Base-by-base conservation (phyloP, 345 rosid genomes). In the Brassica rapa region DNA sequence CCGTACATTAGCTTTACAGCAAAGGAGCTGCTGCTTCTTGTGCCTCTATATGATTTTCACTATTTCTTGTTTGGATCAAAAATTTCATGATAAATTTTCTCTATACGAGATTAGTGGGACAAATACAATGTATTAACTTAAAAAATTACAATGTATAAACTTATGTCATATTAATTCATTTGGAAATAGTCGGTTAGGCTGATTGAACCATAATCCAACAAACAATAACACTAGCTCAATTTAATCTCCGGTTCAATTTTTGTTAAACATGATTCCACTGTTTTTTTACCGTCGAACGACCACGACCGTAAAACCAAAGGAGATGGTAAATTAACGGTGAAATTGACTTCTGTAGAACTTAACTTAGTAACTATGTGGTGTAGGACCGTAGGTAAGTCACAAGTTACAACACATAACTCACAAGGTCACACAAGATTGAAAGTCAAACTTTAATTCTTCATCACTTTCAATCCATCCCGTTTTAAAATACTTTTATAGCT, bases 391-490 rank as follows among this genome's bases (percentile, higher is more conserved):
- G 21, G 33, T 63, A 51, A 49, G 49, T 10, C 49, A 78, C 67
- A 43, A 71, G 49, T 10, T 14, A 65, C 67, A 59, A 71, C 72
- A 64, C 71, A 77, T 59, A 57, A 72, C 72, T 66, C 84, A 72
- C 73, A 72, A 46, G 46, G 29, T 83, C 82, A 80, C 78, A 82
- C 78, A 79, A 73, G 83, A 80, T 55, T 57, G 61, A 39, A 67
- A 79, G 84, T 86, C 90, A 77, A 85, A 76, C 78, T 82, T 84
- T 73, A 68, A 87, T 85, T 86, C 77, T 77, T 72, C 81, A 30
- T 72, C 73, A 59, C 73, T 78, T 78, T 72, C 68, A 68, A 75
- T 37, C 24, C 68, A 49, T 29, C 19, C 56, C 60, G 2, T 23
- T 51, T 51, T 5, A 23, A 5, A 37, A 39, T 41, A 9, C 37